phyloP scores from a whole-genome alignment of 2,329 filamentous ascomycete genomes.

The Graphilbum sp. region DNA sequence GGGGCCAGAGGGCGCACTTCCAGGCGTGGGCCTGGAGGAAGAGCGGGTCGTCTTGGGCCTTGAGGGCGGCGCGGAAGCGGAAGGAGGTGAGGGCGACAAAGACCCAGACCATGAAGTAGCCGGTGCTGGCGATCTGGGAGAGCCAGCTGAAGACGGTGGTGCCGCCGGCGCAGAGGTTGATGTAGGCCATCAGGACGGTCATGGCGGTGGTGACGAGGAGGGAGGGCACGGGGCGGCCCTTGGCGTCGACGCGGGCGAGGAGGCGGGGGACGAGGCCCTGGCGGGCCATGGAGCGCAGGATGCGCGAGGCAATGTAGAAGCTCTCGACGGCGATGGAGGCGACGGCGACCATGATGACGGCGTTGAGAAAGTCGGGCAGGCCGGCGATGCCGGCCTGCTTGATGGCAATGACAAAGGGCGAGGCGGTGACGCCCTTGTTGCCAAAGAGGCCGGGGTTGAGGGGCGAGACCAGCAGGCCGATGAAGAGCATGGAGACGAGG shows the following conservation, averaged over 20 bases:
- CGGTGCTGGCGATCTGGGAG: conserved; percentile 3
- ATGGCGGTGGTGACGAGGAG: conserved; percentile 19
- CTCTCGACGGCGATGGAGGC: conserved; percentile 41
- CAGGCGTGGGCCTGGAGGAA: not conserved
- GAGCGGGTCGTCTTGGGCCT: conserved; percentile 2
- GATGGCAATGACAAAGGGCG: not conserved
- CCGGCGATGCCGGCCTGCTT: not conserved
- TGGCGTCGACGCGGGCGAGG: conserved; percentile 38
- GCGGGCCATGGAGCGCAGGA: conserved; percentile 38
- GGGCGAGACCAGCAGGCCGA: not conserved
- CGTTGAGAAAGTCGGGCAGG: conserved; percentile 1
- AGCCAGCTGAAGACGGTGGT: conserved; percentile 48
- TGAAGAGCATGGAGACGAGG: not conserved
- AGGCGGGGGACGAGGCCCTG: conserved; percentile 39
- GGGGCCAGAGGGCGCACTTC: conserved; percentile 2
- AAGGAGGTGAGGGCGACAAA: conserved; percentile 3
- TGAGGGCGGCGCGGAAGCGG: conserved; percentile 3
- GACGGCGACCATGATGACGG: not conserved
- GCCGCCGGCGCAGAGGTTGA: conserved; percentile 26
- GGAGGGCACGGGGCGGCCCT: conserved; percentile 35
- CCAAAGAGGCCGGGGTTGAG: not conserved
- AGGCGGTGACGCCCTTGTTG: not conserved
- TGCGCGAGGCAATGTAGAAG: conserved; percentile 41
- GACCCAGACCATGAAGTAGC: conserved; percentile 5
- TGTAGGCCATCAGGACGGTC: conserved; percentile 19